phyloP scores from a whole-genome alignment of 2,329 filamentous ascomycete species.

The Fulvia fulva region DNA sequence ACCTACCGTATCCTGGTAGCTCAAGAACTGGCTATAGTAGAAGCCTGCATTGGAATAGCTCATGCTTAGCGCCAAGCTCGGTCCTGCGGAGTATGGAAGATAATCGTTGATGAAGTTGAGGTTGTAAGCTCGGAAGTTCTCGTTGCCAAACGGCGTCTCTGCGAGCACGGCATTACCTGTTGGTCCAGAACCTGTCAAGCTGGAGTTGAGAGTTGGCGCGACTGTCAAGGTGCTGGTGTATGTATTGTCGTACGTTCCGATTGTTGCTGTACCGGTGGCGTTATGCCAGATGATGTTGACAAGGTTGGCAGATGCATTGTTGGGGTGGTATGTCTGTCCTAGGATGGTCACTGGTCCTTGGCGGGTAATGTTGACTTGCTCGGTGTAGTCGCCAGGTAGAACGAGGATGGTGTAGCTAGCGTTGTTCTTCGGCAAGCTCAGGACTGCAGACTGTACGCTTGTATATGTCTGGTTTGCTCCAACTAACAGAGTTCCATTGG shows the following conservation, averaged over 20 bases:
- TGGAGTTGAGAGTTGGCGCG: slow-evolving; percentile 60
- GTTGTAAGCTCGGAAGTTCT: slow-evolving; percentile 63
- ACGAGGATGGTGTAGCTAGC: slow-evolving; percentile 55
- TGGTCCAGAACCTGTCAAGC: slow-evolving; percentile 58
- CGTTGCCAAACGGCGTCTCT: slow-evolving; percentile 60
- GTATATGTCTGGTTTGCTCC: slow-evolving; percentile 24
- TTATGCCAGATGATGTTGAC: slow-evolving; percentile 58
- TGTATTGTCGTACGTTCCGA: slow-evolving; percentile 54
- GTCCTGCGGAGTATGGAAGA: slow-evolving; percentile 51
- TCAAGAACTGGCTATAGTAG: slow-evolving; percentile 63
- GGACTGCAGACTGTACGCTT: slow-evolving; percentile 48
- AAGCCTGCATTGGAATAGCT: slow-evolving; percentile 64
- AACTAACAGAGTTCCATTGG: slow-evolving; percentile 32
- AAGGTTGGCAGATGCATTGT: slow-evolving; percentile 44
- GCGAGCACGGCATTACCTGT: slow-evolving; percentile 59
- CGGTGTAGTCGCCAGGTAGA: slow-evolving; percentile 56
- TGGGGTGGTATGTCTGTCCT: slow-evolving; percentile 51
- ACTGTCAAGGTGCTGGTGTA: slow-evolving; percentile 60
- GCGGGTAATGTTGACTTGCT: slow-evolving; percentile 64
- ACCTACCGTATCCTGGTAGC: slow-evolving; percentile 62
- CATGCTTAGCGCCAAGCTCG: slow-evolving; percentile 57
- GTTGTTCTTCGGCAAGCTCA: slow-evolving; percentile 44
- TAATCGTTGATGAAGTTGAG: slow-evolving; percentile 62
- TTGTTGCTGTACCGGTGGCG: slow-evolving; percentile 47
- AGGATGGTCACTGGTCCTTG: slow-evolving; percentile 58